Conservation (phyloP, 192 early-diverging fungal species). For the Linnemannia exigua region DNA sequence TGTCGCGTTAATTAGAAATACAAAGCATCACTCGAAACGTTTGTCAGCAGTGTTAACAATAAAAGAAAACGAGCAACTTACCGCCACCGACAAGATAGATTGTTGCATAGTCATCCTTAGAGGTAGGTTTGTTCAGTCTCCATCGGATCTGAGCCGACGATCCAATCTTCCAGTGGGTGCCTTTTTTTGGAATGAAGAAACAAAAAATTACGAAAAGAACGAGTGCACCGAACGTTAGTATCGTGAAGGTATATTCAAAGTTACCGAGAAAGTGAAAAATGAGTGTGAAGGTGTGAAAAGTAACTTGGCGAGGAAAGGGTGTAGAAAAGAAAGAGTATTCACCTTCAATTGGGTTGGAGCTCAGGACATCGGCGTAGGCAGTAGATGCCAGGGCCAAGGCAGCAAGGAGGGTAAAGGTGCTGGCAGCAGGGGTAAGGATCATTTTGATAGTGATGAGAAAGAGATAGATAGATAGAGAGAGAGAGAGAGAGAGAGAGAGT, state of each 20-base stretch:
- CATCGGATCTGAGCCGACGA: conserved; percentile 12
- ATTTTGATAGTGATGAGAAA: neutral
- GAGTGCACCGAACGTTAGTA: too few species aligned
- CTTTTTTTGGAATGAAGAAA: neutral
- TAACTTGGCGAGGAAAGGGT: neutral
- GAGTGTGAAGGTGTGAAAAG: neutral
- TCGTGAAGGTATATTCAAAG: too few species aligned
- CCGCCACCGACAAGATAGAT: conserved; percentile 41
- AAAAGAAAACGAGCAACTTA: neutral
- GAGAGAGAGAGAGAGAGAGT: too few species aligned
- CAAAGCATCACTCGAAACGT: too few species aligned
- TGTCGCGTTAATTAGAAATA: too few species aligned
- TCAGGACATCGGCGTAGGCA: conserved; percentile 10
- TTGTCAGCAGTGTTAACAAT: neutral
- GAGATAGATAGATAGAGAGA: too few species aligned
- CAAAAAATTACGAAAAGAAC: neutral
- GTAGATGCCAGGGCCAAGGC: conserved; percentile 24
- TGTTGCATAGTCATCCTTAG: neutral
- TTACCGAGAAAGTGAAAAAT: neutral
- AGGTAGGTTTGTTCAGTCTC: conserved; percentile 4
- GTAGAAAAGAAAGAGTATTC: neutral
- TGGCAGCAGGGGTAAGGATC: neutral
- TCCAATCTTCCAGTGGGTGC: conserved; percentile 25
- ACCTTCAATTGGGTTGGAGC: conserved; percentile 29
- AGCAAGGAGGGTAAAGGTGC: conserved; percentile 5